These are phyloP conservation scores for Xylariaceae sp. DNA, from an alignment of 2,329 filamentous ascomycete species.

Conservation along the genomic window DNA sequence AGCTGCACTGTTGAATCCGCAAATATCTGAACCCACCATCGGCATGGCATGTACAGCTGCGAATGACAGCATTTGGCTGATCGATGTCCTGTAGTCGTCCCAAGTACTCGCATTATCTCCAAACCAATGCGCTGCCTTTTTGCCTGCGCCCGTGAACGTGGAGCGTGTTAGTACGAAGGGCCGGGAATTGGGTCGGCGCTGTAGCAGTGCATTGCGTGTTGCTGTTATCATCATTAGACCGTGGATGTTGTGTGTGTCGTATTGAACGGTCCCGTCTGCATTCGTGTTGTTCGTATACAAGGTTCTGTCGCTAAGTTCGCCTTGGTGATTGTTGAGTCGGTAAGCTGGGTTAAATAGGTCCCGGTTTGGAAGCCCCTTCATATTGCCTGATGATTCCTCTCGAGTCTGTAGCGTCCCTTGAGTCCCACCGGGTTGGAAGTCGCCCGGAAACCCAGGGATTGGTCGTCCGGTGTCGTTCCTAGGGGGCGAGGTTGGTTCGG, in stretches of 20 bases:
- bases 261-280: constrained; percentile 53
- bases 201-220: constrained; percentile 51
- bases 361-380: constrained; percentile 50
- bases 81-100: constrained; percentile 44
- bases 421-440: constrained; percentile 48
- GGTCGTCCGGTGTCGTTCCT: constrained; percentile 33
- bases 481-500: constrained; percentile 48
- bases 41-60: constrained; percentile 48
- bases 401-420: neutral
- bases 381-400: constrained; percentile 28
- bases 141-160: constrained; percentile 58
- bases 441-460: constrained; percentile 53
- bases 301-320: constrained; percentile 40
- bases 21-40: constrained; percentile 56
- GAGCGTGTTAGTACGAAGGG: constrained; percentile 61
- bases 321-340: constrained; percentile 47
- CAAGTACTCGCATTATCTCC: constrained; percentile 44
- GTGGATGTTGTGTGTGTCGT: constrained; percentile 64
- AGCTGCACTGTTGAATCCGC: constrained; percentile 56
- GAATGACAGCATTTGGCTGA: constrained; percentile 45
- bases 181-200: constrained; percentile 49
- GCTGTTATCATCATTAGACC: constrained; percentile 59
- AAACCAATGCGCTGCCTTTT: constrained; percentile 46
- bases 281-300: constrained; percentile 57
- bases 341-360: constrained; percentile 57